A percentile compares a stretch with the other conserved stretches of the same genome.
These are phyloP conservation scores for Hypoxylon cercidicola DNA, from an alignment of 495 filamentous ascomycete species.

Conservation along the genomic window DNA sequence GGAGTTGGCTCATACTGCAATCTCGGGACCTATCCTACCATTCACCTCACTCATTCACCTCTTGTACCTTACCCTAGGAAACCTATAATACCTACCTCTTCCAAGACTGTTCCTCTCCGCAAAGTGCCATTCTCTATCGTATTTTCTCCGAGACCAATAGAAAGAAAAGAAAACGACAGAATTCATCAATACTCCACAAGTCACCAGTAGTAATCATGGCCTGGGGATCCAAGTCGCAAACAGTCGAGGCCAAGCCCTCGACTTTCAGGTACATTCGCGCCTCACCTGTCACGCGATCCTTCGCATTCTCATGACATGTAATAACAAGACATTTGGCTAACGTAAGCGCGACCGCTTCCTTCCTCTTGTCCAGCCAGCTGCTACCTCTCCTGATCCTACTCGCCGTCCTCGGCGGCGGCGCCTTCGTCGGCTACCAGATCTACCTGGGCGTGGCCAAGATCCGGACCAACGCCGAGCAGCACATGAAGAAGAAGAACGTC, in stretches of 20 bases:
- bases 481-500: constrained; percentile 86
- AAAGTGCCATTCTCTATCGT: too few species aligned
- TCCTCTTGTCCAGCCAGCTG: constrained; percentile 62
- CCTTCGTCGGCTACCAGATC: constrained; percentile 75
- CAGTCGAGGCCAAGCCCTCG: constrained; percentile 36
- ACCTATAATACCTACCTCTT: not conserved
- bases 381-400: constrained; percentile 80
- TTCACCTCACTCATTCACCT: not conserved
- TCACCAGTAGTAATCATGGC: constrained; percentile 22
- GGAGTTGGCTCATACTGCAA: not conserved
- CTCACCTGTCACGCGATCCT: not conserved
- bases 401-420: constrained; percentile 67
- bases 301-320: not conserved
- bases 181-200: not conserved
- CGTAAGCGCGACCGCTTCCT: constrained; percentile 24
- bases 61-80: not conserved
- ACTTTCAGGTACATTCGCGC: constrained; percentile 34
- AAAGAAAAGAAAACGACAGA: too few species aligned
- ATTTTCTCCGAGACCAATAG: too few species aligned
- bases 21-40: not conserved
- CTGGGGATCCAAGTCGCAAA: constrained; percentile 28
- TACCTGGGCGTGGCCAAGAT: constrained; percentile 78
- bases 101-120: not conserved
- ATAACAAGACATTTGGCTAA: constrained; percentile 14
- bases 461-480: constrained; percentile 70